Evolutionary conservation across 495 filamentous ascomycete species (phyloP), one percentile per base, ranked within the genome.

Genomic region (Xylaria acuta): DNA sequence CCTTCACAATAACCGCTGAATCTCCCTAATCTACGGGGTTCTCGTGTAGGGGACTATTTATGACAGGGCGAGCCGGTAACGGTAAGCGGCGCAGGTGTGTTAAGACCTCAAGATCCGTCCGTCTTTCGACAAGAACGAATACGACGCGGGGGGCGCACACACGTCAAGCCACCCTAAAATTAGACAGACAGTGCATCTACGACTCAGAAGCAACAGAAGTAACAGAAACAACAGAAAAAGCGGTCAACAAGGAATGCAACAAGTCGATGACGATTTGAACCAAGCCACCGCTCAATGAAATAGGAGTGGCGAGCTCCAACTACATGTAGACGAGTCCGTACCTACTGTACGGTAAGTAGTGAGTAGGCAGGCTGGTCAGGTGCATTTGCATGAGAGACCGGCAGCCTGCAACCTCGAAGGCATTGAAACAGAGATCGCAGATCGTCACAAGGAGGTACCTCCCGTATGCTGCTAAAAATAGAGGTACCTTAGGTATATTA

Each of bases 151-250:
- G 56, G 38, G 56, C 5, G 16, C 22, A 60, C 20, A 22, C 32
- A 60, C 22, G 5, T 38, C 58, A 60, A 36, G 58, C 58, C 58
- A 60, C 32, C 58, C 58, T 22, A 60, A 60, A 60, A 60, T 60
- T 60, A 60, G 58, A 60, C 12, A 22, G 9, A 38, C 32, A 56
- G 27, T 56, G 8, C 18, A 18, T 56, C 11, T 54, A 49, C 20
- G 1, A n/a, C n/a, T n/a, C n/a, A n/a, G n/a, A n/a, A n/a, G 1
- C 8, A 7, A 20, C 32, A 20, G 32, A 6, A 43, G 16, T 16
- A 3, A 56, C 41, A 41, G 5, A 43, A 27, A 27, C 25, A 25
- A 64, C 14, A 47, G 25, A 43, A 65, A 65, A 47, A 22, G 63
- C 63, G 63, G 63, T 65, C 40, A 65, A 65, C 20, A 34, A 34